Evolutionary conservation across 2,329 filamentous ascomycete species (phyloP).

Genomic region (Paracoccidioides brasiliensis): DNA sequence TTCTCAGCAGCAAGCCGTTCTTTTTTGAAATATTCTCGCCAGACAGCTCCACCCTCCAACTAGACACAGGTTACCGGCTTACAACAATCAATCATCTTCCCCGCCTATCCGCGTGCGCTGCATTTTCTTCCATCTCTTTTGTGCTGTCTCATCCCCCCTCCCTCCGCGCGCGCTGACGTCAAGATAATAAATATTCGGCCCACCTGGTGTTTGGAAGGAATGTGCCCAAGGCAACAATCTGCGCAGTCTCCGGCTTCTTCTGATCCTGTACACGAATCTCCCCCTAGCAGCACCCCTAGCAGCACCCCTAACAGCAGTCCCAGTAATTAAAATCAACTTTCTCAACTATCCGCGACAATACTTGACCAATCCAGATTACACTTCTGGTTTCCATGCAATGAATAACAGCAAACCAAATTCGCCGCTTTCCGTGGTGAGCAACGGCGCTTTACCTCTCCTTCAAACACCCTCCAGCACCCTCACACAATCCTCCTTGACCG

Average conservation of each 20-base stretch:
- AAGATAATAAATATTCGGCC: neutral
- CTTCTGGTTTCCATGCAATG: neutral
- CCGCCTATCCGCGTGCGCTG: neutral
- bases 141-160: too few species aligned
- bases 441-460: constrained; percentile 1
- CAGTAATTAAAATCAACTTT: neutral
- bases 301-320: neutral
- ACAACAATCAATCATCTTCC: neutral
- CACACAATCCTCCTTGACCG: constrained; percentile 9
- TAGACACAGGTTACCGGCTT: neutral
- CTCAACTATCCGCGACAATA: neutral
- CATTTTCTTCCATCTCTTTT: neutral
- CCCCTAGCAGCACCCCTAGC: neutral
- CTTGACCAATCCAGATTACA: neutral
- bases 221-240: neutral
- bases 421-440: neutral
- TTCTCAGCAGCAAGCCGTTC: neutral
- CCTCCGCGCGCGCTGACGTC: neutral
- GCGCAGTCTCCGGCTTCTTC: neutral
- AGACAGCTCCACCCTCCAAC: neutral
- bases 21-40: neutral
- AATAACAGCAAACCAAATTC: neutral
- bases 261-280: neutral
- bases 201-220: neutral
- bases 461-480: constrained; percentile 10